Percentiles rank a stretch among this genome's conserved stretches.
Conservation (phyloP, 2,329 filamentous ascomycete genomes). For the Diaporthe destruens region DNA sequence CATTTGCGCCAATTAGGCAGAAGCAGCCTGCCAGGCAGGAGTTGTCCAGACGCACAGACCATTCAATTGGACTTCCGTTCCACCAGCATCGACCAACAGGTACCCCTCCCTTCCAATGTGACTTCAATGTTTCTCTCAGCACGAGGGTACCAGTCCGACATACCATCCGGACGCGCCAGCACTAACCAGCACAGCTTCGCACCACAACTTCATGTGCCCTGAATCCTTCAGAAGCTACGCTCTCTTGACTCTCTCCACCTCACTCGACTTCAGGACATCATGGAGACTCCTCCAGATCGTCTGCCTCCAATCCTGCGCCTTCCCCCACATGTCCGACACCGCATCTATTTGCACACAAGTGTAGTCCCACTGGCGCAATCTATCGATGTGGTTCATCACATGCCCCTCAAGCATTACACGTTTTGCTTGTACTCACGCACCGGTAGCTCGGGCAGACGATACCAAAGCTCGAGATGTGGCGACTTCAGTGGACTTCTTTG, state of each 20-base stretch:
- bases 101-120: too few species aligned
- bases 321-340: neutral
- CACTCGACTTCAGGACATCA: too few species aligned
- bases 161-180: too few species aligned
- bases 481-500: neutral
- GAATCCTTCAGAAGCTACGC: too few species aligned
- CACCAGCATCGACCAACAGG: neutral
- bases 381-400: neutral
- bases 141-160: too few species aligned
- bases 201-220: neutral
- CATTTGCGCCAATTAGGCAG: neutral
- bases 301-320: neutral
- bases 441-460: neutral
- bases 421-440: neutral
- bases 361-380: neutral
- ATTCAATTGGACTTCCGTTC: neutral
- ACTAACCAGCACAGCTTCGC: too few species aligned
- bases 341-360: neutral
- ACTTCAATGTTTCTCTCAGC: too few species aligned
- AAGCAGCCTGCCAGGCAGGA: neutral
- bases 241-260: neutral
- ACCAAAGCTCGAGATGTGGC: neutral
- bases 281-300: neutral
- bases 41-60: neutral
- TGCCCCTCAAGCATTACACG: neutral